Percentiles rank a stretch among this genome's conserved stretches.
Conservation (phyloP, 2,329 filamentous ascomycete genomes). For the Botrytis porri region DNA sequence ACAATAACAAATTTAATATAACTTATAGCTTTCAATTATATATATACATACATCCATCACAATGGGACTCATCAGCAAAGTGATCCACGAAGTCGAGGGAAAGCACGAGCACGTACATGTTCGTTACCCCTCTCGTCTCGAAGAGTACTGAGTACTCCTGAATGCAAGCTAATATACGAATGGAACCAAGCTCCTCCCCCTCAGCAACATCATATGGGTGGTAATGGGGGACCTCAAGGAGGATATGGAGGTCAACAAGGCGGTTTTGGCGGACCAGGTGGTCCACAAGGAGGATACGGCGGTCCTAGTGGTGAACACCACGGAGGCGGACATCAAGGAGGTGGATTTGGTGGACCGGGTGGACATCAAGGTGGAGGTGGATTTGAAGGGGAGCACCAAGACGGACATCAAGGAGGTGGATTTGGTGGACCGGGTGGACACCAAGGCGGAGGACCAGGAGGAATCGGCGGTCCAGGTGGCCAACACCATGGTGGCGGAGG, state of each 20-base stretch:
- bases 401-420: background rate
- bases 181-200: background rate
- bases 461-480: background rate
- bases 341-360: background rate
- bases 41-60: background rate
- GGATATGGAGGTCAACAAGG: background rate
- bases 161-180: background rate
- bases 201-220: background rate
- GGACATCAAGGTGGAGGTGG: background rate
- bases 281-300: background rate
- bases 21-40: background rate
- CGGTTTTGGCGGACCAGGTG: background rate
- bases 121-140: background rate
- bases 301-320: background rate
- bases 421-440: background rate
- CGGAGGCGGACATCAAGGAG: background rate
- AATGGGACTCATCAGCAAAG: slow-evolving; percentile 7
- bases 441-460: background rate
- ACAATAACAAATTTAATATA: background rate
- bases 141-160: background rate
- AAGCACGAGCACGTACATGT: background rate
- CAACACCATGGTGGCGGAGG: background rate
- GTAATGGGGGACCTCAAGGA: background rate
- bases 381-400: background rate
- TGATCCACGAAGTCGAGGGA: slow-evolving; percentile 10